Conservation (phyloP, 345 rosid genomes). For the Leavenworthia alabamica region DNA sequence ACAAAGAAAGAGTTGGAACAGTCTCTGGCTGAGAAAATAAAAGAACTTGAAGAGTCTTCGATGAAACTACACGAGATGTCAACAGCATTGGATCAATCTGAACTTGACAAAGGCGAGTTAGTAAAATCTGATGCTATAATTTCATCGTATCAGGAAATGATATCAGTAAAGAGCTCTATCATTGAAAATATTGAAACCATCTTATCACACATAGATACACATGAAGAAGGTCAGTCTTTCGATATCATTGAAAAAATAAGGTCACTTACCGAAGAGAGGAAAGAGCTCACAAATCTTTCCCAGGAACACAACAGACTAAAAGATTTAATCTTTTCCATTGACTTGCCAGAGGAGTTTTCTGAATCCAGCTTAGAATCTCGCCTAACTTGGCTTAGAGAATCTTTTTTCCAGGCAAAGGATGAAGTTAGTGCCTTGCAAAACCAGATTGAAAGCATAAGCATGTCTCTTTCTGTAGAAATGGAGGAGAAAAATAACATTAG, state of each 20-base stretch:
- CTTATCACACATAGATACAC: slow-evolving; percentile 39
- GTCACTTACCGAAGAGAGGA: slow-evolving; percentile 68
- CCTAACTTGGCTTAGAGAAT: slow-evolving; percentile 62
- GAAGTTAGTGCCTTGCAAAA: slow-evolving; percentile 42
- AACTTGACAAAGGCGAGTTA: slow-evolving; percentile 40
- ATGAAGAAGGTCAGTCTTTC: slow-evolving; percentile 45
- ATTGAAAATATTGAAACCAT: slow-evolving; percentile 52
- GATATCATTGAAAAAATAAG: slow-evolving; percentile 51
- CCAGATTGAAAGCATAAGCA: slow-evolving; percentile 52
- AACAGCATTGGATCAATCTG: slow-evolving; percentile 26
- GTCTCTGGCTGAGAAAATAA: slow-evolving; percentile 31
- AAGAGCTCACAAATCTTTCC: slow-evolving; percentile 38
- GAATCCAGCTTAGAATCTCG: slow-evolving; percentile 52
- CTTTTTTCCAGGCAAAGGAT: slow-evolving; percentile 45
- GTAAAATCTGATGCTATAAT: slow-evolving; percentile 43
- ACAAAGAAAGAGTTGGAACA: slow-evolving; percentile 24
- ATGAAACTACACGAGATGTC: slow-evolving; percentile 29
- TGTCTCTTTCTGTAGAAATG: slow-evolving; percentile 48
- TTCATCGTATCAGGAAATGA: slow-evolving; percentile 59
- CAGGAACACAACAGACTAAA: slow-evolving; percentile 53
- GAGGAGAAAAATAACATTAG: slow-evolving; percentile 57
- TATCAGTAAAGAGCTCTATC: slow-evolving; percentile 41
- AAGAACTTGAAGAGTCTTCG: slow-evolving; percentile 29
- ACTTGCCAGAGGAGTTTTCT: slow-evolving; percentile 53
- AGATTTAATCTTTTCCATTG: slow-evolving; percentile 42